Evolutionary conservation across 257 asterid species (phyloP).

Genomic region (Fraxinus pennsylvanica): DNA sequence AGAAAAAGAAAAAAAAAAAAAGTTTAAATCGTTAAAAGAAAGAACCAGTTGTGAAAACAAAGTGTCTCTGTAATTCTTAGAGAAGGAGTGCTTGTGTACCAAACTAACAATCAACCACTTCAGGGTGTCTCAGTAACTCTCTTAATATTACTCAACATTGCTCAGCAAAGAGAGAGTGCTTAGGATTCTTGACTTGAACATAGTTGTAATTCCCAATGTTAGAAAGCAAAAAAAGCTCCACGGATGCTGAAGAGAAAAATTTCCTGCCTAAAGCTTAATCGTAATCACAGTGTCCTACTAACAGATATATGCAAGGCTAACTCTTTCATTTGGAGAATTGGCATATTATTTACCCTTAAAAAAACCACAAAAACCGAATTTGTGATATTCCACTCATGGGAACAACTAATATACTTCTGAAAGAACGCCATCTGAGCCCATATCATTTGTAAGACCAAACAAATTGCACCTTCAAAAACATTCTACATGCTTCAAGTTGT

Average conservation of each 20-base stretch:
- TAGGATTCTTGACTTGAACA: no score
- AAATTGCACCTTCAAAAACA: neutral
- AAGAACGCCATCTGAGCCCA: constrained; percentile 11
- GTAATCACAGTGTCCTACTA: neutral
- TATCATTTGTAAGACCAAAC: neutral
- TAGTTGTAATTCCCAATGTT: neutral
- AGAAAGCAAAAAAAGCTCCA: neutral
- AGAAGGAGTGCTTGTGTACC: neutral
- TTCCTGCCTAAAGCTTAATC: neutral
- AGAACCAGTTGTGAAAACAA: neutral
- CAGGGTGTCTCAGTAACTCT: neutral
- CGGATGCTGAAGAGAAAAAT: neutral
- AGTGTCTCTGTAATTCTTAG: neutral
- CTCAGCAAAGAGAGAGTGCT: neutral
- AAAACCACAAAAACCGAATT: constrained; percentile 10
- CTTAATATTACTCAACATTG: neutral
- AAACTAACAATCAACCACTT: neutral
- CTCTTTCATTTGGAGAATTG: neutral
- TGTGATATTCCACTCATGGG: neutral
- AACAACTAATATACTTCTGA: neutral
- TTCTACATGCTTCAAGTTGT: constrained; percentile 11
- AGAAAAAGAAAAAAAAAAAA: neutral
- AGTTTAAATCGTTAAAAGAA: neutral
- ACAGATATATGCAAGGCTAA: constrained; percentile 2
- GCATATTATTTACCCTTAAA: constrained; percentile 13